These are phyloP conservation scores for Talaromyces sp. DNA, from an alignment of 2,329 filamentous ascomycete genomes.

Conservation along the genomic window DNA sequence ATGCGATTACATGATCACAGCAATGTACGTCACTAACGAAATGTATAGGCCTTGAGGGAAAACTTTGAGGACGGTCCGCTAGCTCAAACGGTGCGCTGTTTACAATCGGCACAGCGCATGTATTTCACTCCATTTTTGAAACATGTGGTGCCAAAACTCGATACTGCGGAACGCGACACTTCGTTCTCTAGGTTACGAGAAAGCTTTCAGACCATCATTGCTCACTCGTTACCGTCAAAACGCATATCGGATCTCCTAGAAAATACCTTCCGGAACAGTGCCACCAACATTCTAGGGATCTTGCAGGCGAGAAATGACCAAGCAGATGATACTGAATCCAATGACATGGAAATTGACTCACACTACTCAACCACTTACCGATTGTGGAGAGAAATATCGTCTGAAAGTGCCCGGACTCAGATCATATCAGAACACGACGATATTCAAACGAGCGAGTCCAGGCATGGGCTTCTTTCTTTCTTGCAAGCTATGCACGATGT, in stretches of 20 bases:
- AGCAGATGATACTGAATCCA: conserved; percentile 12
- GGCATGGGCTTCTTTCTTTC: conserved; percentile 34
- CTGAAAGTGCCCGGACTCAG: conserved; percentile 22
- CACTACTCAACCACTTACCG: conserved; percentile 34
- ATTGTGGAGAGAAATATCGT: conserved; percentile 33
- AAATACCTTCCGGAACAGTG: conserved; percentile 42
- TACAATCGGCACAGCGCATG: conserved; percentile 33
- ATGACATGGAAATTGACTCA: conserved; percentile 37
- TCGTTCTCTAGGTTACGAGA: conserved; percentile 36
- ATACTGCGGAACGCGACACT: conserved; percentile 24
- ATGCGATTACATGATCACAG: neutral
- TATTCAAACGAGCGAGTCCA: conserved; percentile 25
- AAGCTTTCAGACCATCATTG: conserved; percentile 45
- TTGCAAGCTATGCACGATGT: conserved; percentile 47
- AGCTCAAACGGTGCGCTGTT: conserved; percentile 29
- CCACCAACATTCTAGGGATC: conserved; percentile 40
- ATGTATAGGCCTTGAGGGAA: conserved; percentile 23
- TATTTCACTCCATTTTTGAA: conserved; percentile 35
- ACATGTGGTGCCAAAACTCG: conserved; percentile 28
- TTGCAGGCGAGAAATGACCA: conserved; percentile 25
- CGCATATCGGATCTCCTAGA: conserved; percentile 41
- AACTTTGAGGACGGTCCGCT: conserved; percentile 24
- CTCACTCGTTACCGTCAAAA: conserved; percentile 42
- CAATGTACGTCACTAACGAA: neutral
- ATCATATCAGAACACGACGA: conserved; percentile 33